A percentile compares a stretch with the other conserved stretches of the same genome.
Evolutionary conservation across 306 rosid genomes (phyloP).

Genomic region (Ormosia emarginata): DNA sequence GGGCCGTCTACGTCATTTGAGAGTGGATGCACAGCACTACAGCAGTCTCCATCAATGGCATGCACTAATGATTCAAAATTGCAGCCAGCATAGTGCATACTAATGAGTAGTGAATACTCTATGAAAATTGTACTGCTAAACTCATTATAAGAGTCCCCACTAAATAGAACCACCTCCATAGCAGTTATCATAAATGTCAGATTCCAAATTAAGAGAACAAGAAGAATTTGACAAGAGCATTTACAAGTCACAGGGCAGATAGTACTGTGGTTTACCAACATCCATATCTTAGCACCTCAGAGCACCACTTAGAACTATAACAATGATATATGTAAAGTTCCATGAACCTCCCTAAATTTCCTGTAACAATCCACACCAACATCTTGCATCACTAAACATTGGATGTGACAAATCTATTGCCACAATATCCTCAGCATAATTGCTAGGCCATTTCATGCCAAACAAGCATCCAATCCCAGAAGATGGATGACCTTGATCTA

Average conservation of each 20-base stretch:
- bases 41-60: slow-evolving; percentile 32
- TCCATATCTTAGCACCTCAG: slow-evolving; percentile 28
- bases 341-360: slow-evolving; percentile 34
- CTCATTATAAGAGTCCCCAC: slow-evolving; percentile 28
- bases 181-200: background rate
- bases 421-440: slow-evolving; percentile 30
- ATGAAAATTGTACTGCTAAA: slow-evolving; percentile 15
- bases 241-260: slow-evolving; percentile 5
- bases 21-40: slow-evolving; percentile 13
- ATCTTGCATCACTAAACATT: slow-evolving; percentile 28
- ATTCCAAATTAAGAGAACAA: slow-evolving; percentile 11
- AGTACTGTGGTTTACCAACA: slow-evolving; percentile 25
- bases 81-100: slow-evolving; percentile 29
- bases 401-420: slow-evolving; percentile 23
- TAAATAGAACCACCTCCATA: slow-evolving; percentile 26
- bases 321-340: slow-evolving; percentile 6
- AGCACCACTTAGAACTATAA: slow-evolving; percentile 26
- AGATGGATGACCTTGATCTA: slow-evolving; percentile 39
- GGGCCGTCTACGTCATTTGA: slow-evolving; percentile 16
- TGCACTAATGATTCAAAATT: slow-evolving; percentile 29
- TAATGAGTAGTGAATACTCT: slow-evolving; percentile 13
- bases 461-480: slow-evolving; percentile 29
- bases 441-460: slow-evolving; percentile 30
- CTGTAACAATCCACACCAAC: slow-evolving; percentile 20
- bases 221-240: slow-evolving; percentile 5